These are phyloP conservation scores for Metarhizium robertsii DNA, from an alignment of 2,329 filamentous ascomycete species.

Conservation along the genomic window DNA sequence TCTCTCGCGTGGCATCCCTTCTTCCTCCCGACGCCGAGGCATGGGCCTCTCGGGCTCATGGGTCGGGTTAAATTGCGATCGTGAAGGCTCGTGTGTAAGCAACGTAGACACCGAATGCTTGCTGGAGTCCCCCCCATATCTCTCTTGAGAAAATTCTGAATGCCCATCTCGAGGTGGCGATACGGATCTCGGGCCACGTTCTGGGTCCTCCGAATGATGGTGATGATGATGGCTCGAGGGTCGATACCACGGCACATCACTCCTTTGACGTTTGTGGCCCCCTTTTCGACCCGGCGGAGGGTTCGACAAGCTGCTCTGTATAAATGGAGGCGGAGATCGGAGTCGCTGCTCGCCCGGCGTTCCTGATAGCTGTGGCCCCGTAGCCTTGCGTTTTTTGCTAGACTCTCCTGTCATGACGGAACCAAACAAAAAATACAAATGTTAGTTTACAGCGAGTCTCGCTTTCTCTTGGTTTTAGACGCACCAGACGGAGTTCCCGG, in stretches of 20 bases:
- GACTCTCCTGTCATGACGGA: slow-evolving; percentile 54
- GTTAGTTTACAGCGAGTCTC: slow-evolving; percentile 33
- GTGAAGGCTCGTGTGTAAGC: slow-evolving; percentile 14
- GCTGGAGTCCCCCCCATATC: slow-evolving; percentile 18
- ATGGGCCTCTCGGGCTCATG: slow-evolving; percentile 1
- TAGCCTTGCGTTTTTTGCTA: slow-evolving; percentile 77
- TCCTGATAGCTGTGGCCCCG: slow-evolving; percentile 26
- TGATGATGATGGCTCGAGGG: slow-evolving; percentile 14
- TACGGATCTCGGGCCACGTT: slow-evolving; percentile 9
- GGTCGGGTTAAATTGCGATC: slow-evolving; percentile 2
- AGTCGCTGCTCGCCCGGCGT: slow-evolving; percentile 20
- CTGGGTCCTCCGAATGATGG: slow-evolving; percentile 10
- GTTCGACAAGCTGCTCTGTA: slow-evolving; percentile 18
- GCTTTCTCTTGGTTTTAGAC: slow-evolving; percentile 45
- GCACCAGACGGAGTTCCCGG: slow-evolving; percentile 68
- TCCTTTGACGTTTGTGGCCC: slow-evolving; percentile 25
- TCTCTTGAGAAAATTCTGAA: slow-evolving; percentile 13
- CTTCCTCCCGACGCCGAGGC: slow-evolving; percentile 7
- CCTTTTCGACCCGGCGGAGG: slow-evolving; percentile 16
- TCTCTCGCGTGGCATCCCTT: slow-evolving; percentile 5
- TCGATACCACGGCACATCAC: slow-evolving; percentile 27
- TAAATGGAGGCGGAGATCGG: slow-evolving; percentile 23
- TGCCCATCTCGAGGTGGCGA: slow-evolving; percentile 11
- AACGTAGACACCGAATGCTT: slow-evolving; percentile 26
- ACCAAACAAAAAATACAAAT: slow-evolving; percentile 7